A percentile compares a stretch with the other conserved stretches of the same genome.
Conservation (phyloP, 495 filamentous ascomycete species). For the Neurospora cerealis region DNA sequence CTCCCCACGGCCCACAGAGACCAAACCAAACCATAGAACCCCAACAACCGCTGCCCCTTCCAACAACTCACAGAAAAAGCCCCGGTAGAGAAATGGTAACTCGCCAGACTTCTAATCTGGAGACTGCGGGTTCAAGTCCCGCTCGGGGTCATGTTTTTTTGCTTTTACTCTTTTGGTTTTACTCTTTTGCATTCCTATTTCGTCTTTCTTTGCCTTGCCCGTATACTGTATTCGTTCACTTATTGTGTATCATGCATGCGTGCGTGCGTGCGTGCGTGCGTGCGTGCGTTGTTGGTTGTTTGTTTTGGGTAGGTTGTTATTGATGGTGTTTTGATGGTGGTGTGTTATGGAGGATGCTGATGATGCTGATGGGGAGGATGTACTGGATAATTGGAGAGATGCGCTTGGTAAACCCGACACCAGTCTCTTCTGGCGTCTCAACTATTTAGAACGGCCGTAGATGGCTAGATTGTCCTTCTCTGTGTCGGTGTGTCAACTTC, state of each 20-base stretch:
- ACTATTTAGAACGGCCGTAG: too few relatives aligned
- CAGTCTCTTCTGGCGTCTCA: too few relatives aligned
- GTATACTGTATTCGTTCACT: too few relatives aligned
- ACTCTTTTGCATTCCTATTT: neutral
- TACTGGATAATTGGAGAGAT: too few relatives aligned
- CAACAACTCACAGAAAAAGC: conserved; percentile 2
- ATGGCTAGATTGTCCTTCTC: too few relatives aligned
- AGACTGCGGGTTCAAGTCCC: neutral
- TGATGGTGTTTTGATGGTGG: too few relatives aligned
- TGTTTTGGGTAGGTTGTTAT: too few relatives aligned
- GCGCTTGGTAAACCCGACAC: too few relatives aligned
- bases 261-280: neutral
- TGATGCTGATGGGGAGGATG: too few relatives aligned
- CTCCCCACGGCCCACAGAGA: neutral
- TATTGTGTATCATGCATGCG: neutral
- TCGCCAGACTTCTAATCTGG: conserved; percentile 12
- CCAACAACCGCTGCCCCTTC: neutral
- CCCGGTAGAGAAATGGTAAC: conserved; percentile 28
- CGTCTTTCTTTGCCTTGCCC: neutral
- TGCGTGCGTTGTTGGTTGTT: neutral
- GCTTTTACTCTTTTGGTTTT: neutral
- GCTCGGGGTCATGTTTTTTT: conserved; percentile 13
- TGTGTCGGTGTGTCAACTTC: too few relatives aligned
- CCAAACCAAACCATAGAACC: neutral
- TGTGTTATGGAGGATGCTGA: too few relatives aligned